Conservation (phyloP, 2,329 filamentous ascomycete species). For the Phyllosticta paracitricarpa region DNA sequence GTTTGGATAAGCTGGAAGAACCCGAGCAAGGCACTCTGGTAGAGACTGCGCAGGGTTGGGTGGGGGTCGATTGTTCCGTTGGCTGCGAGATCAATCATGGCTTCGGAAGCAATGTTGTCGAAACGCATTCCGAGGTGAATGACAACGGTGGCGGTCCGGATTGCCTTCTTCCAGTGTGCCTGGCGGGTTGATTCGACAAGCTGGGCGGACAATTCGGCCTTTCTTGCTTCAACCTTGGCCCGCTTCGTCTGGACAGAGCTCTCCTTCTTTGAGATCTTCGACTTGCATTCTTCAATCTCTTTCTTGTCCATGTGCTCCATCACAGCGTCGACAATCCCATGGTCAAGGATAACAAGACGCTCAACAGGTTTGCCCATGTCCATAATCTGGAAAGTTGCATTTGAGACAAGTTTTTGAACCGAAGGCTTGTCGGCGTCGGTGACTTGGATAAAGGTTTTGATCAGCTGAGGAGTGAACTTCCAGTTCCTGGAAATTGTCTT, state of each 20-base stretch:
- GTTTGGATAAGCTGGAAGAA: conserved; percentile 78
- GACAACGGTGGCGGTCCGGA: conserved; percentile 79
- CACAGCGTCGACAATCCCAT: conserved; percentile 59
- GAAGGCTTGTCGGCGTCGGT: conserved; percentile 87
- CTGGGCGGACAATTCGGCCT: conserved; percentile 69
- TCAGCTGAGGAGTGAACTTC: conserved; percentile 85
- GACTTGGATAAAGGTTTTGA: conserved; percentile 82
- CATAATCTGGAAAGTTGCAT: conserved; percentile 73
- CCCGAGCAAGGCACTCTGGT: conserved; percentile 67
- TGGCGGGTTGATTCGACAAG: conserved; percentile 65
- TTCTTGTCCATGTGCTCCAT: conserved; percentile 22
- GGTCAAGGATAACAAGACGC: conserved; percentile 72
- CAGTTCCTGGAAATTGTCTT: conserved; percentile 87
- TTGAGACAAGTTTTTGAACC: conserved; percentile 78
- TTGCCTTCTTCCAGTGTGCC: conserved; percentile 95
- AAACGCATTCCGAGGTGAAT: conserved; percentile 88
- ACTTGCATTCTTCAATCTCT: conserved; percentile 48
- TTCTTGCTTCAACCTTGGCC: conserved; percentile 70
- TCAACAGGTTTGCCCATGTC: conserved; percentile 88
- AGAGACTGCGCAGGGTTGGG: conserved; percentile 71
- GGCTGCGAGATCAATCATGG: conserved; percentile 74
- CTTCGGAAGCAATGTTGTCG: conserved; percentile 69
- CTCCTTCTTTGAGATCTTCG: conserved; percentile 55
- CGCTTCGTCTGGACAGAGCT: conserved; percentile 67
- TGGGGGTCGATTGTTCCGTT: conserved; percentile 82